phyloP scores from a whole-genome alignment of 169 alveolate species.

The Plasmodium gonderi region DNA sequence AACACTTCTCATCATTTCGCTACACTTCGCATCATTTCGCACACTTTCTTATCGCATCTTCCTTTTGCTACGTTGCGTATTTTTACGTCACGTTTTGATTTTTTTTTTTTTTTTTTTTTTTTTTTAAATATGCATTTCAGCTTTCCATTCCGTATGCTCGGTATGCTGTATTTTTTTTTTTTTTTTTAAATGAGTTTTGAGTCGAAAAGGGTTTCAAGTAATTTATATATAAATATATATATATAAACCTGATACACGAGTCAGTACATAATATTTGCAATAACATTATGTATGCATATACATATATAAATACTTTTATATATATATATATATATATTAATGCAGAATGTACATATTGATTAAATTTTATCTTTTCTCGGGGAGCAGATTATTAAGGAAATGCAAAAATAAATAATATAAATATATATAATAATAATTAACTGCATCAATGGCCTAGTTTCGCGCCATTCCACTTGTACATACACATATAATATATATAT shows the following conservation, averaged over 20 bases:
- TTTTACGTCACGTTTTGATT: background rate
- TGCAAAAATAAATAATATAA: too few species aligned
- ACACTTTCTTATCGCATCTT: background rate
- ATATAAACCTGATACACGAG: background rate
- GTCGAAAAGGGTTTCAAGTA: constrained; percentile 11
- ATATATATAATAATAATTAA: too few species aligned
- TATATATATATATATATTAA: background rate
- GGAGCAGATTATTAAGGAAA: too few species aligned
- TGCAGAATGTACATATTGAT: background rate
- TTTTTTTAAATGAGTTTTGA: constrained; percentile 4
- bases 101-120: background rate
- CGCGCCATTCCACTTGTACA: too few species aligned
- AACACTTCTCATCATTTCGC: background rate
- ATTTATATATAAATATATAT: background rate
- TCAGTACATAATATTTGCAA: background rate
- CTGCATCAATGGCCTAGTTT: too few species aligned
- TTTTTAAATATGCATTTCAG: background rate
- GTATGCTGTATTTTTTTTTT: constrained; percentile 1
- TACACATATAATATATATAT: background rate
- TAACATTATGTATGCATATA: constrained; percentile 1
- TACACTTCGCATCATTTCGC: background rate
- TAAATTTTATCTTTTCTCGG: too few species aligned
- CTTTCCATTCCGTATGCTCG: background rate
- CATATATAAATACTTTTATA: constrained; percentile 2
- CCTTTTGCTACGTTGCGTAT: background rate